These are phyloP conservation scores for Clavispora vitiphila DNA, from an alignment of 805 yeast genomes.

Conservation along the genomic window DNA sequence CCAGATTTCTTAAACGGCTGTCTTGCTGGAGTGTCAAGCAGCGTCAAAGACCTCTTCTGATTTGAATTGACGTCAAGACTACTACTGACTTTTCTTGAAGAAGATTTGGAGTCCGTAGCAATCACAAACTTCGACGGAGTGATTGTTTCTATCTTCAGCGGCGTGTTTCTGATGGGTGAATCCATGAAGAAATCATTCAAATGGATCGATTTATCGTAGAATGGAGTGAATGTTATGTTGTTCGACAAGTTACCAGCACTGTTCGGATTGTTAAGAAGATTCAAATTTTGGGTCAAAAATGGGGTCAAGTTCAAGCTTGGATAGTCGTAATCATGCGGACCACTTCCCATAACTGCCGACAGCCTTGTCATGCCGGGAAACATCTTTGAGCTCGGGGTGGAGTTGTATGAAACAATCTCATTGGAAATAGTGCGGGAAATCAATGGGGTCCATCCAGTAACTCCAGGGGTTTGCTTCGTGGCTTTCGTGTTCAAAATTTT, in stretches of 20 bases:
- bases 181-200: constrained; percentile 41
- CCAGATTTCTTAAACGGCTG: constrained; percentile 28
- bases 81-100: constrained; percentile 16
- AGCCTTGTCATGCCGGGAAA: constrained; percentile 11
- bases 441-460: constrained; percentile 42
- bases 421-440: constrained; percentile 33
- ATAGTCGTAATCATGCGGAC: constrained; percentile 20
- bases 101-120: constrained; percentile 15
- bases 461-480: constrained; percentile 11
- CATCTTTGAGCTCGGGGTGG: constrained; percentile 33
- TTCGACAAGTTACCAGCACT: constrained; percentile 16
- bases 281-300: constrained; percentile 32
- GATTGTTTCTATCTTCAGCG: constrained; percentile 31
- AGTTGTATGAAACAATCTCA: constrained; percentile 30
- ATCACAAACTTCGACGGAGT: constrained; percentile 37
- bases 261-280: constrained; percentile 19
- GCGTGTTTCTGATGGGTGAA: constrained; percentile 36
- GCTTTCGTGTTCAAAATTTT: constrained; percentile 1
- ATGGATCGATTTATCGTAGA: constrained; percentile 38
- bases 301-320: constrained; percentile 39
- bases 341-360: constrained; percentile 2
- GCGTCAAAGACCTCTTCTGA: constrained; percentile 31
- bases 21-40: constrained; percentile 34
- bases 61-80: constrained; percentile 23
- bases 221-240: constrained; percentile 33